Evolutionary conservation across 768 basidiomycete genomes (phyloP).

Genomic region (Gautieria morchelliformis): DNA sequence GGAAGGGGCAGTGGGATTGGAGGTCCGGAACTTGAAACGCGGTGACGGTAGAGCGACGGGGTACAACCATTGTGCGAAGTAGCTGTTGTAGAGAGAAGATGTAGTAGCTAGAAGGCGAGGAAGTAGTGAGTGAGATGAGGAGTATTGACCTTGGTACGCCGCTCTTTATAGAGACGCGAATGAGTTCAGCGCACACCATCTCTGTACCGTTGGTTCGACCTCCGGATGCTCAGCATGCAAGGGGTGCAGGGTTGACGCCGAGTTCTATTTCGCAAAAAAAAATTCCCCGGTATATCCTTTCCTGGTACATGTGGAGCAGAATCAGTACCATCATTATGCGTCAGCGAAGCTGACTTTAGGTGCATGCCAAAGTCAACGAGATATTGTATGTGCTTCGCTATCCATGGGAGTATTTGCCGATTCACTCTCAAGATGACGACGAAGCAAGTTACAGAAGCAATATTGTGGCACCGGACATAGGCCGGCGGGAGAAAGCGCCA

Average conservation of each 20-base stretch:
- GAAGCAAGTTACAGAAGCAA: not conserved
- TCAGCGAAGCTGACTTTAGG: not conserved
- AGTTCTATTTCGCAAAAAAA: not conserved
- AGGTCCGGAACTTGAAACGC: slow-evolving; percentile 14
- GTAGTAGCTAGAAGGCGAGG: not conserved
- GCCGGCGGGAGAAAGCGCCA: not conserved
- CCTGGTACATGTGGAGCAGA: not conserved
- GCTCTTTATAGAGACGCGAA: not conserved
- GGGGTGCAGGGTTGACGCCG: not conserved
- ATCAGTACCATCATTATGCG: not conserved
- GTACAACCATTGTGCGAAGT: not conserved
- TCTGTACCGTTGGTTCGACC: not conserved
- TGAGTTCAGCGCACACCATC: not conserved
- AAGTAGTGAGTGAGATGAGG: not conserved
- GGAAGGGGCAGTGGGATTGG: slow-evolving; percentile 40
- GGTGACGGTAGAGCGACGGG: not conserved
- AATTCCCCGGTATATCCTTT: not conserved
- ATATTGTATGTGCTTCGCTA: not conserved
- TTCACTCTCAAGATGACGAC: not conserved
- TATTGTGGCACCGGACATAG: not conserved
- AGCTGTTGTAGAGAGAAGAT: not conserved
- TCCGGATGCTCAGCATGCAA: not conserved
- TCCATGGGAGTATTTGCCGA: not conserved
- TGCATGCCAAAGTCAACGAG: not conserved
- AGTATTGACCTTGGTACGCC: not conserved